phyloP scores from a whole-genome alignment of 2,329 filamentous ascomycete species.

The Penicillium sp. region DNA sequence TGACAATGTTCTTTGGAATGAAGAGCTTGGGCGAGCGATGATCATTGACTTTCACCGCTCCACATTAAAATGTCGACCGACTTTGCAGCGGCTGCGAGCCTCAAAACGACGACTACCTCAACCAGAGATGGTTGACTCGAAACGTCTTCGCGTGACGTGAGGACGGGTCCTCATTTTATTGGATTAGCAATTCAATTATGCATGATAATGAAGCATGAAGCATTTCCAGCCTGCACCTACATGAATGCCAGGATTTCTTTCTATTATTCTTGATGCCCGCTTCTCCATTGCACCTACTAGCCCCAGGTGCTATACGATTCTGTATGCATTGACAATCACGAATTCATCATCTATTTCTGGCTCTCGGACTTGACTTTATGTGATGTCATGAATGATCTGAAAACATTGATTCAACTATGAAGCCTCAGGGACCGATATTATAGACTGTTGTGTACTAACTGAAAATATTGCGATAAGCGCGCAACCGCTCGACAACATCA shows the following conservation, averaged over 20 bases:
- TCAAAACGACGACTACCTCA: background rate
- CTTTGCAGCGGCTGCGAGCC: background rate
- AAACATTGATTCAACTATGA: conserved; percentile 5
- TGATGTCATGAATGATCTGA: conserved; percentile 1
- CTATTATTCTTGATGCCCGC: background rate
- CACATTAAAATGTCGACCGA: background rate
- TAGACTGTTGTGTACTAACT: too few species aligned
- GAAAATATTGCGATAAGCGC: conserved; percentile 1
- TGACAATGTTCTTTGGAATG: conserved; percentile 4
- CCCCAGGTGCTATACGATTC: background rate
- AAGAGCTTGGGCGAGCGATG: conserved; percentile 3
- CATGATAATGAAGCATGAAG: conserved; percentile 3
- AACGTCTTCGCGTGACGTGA: background rate
- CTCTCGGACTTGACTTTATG: conserved; percentile 3
- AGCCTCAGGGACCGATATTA: too few species aligned
- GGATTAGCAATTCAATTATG: conserved; percentile 3
- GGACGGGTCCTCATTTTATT: conserved; percentile 1
- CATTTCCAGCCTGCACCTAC: background rate
- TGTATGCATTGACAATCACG: conserved; percentile 2
- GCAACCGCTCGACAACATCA: conserved; percentile 9
- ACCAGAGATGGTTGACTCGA: background rate
- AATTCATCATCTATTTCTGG: conserved; percentile 3
- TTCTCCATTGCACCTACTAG: background rate
- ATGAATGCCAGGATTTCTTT: background rate
- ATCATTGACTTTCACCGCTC: conserved; percentile 4